Conservation (phyloP, 129 eudicot genomes). For the Heracleum sosnowskyi region DNA sequence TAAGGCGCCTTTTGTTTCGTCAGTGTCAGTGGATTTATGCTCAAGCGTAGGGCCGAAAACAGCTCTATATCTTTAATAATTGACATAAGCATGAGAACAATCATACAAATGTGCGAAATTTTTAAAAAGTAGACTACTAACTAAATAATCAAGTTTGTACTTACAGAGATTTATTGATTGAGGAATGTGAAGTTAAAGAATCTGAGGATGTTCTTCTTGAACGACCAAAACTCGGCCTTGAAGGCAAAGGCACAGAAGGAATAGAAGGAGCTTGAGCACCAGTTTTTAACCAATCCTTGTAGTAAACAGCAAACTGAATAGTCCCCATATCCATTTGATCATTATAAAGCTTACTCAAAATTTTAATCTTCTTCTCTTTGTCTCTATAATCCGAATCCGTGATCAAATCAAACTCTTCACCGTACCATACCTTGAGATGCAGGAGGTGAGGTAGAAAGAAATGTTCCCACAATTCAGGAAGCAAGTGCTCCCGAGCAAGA, state of each 20-base stretch:
- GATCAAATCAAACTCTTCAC: constrained; percentile 31
- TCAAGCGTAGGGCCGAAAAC: constrained; percentile 45
- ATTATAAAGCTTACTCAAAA: constrained; percentile 37
- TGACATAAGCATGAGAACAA: not conserved
- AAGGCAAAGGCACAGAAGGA: constrained; percentile 74
- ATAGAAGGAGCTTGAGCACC: constrained; percentile 57
- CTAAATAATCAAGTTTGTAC: constrained; percentile 12
- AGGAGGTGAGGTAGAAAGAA: constrained; percentile 76
- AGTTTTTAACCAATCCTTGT: constrained; percentile 71
- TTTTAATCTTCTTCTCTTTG: constrained; percentile 32
- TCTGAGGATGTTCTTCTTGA: constrained; percentile 41
- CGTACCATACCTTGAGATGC: constrained; percentile 65
- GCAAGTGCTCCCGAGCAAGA: constrained; percentile 52
- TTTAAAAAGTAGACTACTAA: not conserved
- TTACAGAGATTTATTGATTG: constrained; percentile 47
- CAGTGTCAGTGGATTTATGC: constrained; percentile 30
- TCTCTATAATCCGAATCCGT: constrained; percentile 20
- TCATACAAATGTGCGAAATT: not conserved
- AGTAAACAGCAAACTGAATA: constrained; percentile 51
- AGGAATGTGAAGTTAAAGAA: constrained; percentile 24
- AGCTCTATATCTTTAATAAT: constrained; percentile 34
- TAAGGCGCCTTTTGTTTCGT: constrained; percentile 14
- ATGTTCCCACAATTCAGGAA: constrained; percentile 83
- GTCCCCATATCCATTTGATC: constrained; percentile 59
- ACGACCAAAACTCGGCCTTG: constrained; percentile 18